These are phyloP conservation scores for Flaveria bidentis DNA, from an alignment of 129 eudicot species.

Conservation along the genomic window DNA sequence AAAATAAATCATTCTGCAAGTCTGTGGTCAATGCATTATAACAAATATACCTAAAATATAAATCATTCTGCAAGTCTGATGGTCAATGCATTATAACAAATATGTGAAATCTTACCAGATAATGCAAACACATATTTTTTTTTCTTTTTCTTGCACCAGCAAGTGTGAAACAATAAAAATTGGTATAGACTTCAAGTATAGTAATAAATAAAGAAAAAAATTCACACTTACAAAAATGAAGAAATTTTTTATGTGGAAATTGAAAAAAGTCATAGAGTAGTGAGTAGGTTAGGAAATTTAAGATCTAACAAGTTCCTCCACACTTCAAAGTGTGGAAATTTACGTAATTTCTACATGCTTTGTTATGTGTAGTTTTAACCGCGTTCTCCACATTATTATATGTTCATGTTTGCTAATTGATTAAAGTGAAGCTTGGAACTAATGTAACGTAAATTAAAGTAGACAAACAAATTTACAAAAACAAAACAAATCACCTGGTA, in stretches of 20 bases:
- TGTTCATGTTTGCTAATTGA: constrained; percentile 8
- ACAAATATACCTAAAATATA: constrained; percentile 12
- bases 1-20: constrained; percentile 21
- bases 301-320: not conserved
- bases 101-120: not conserved
- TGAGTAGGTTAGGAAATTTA: not conserved
- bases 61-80: constrained; percentile 20
- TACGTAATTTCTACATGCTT: too few species aligned
- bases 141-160: not conserved
- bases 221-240: not conserved
- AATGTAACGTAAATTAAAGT: constrained; percentile 2
- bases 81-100: constrained; percentile 4
- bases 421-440: constrained; percentile 13
- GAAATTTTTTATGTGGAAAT: too few species aligned
- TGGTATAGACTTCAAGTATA: not conserved
- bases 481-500: constrained; percentile 67
- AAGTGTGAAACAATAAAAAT: not conserved
- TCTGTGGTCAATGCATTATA: constrained; percentile 1
- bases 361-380: not conserved
- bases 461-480: constrained; percentile 7
- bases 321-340: too few species aligned
- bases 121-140: not conserved
- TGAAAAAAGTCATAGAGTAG: too few species aligned
- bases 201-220: not conserved
- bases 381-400: not conserved